Percentiles rank a stretch among this genome's conserved stretches.
phyloP scores from a whole-genome alignment of 2,329 filamentous ascomycete genomes.

The Sporothrix curviconia region DNA sequence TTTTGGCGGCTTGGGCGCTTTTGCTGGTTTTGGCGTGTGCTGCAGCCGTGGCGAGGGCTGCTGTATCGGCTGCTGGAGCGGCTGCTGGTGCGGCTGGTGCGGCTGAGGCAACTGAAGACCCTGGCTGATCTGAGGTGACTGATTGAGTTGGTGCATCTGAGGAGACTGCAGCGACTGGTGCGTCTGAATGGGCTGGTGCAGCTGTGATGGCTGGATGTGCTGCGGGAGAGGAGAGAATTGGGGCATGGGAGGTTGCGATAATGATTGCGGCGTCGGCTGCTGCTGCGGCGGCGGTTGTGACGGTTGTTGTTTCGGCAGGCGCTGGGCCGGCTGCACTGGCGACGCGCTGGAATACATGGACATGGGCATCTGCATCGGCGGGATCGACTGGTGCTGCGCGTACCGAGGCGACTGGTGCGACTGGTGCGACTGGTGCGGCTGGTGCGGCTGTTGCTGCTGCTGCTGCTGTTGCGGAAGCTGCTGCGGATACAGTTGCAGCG shows the following conservation, averaged over 20 bases:
- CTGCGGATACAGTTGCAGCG: slow-evolving; percentile 16
- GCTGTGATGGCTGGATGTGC: slow-evolving; percentile 3
- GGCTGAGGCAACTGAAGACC: neutral
- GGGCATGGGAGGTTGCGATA: neutral
- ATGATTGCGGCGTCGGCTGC: neutral
- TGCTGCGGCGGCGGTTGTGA: slow-evolving; percentile 21
- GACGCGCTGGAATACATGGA: slow-evolving; percentile 13
- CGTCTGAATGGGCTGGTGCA: neutral
- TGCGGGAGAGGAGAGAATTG: slow-evolving; percentile 10
- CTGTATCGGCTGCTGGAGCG: slow-evolving; percentile 21
- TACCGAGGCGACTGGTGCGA: slow-evolving; percentile 8
- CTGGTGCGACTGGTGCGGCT: neutral
- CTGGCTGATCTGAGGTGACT: neutral
- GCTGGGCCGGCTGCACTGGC: slow-evolving; percentile 20
- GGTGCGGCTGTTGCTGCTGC: slow-evolving; percentile 2
- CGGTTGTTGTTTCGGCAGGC: slow-evolving; percentile 21
- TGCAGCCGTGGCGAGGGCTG: slow-evolving; percentile 20
- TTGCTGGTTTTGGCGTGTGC: slow-evolving; percentile 20
- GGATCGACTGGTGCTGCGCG: slow-evolving; percentile 8
- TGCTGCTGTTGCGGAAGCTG: slow-evolving; percentile 1
- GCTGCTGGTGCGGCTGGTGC: slow-evolving; percentile 19
- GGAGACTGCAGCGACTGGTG: slow-evolving; percentile 17
- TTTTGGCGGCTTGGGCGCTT: slow-evolving; percentile 13
- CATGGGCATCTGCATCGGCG: slow-evolving; percentile 9
- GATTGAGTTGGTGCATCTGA: slow-evolving; percentile 3